Evolutionary conservation across 2,329 filamentous ascomycete genomes (phyloP), one percentile per base, ranked within the genome.

Genomic region (Neospermospora avenae): DNA sequence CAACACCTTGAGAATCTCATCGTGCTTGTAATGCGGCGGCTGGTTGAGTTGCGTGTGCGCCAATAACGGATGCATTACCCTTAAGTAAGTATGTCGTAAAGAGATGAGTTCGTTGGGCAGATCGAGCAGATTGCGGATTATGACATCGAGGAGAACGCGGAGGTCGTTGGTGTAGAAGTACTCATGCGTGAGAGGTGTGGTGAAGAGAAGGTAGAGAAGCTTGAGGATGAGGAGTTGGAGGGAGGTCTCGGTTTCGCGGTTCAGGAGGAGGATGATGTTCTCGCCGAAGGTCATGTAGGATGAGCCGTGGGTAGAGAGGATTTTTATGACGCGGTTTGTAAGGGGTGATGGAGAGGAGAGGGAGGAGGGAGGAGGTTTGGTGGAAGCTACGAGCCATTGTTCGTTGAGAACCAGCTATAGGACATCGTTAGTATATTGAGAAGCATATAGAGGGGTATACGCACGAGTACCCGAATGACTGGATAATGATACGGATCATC

Each of bases 81-180:
- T 87, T 5, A 99, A 82, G 72, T 99, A 99, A 3, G 95, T 99
- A 74, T 99, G 95, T 39, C 93, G 85, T 59, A 99, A 78, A 18
- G 85, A 81, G 63, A 81, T 79, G 63, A 84, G 86, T 72, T 96
- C 93, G 69, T 93, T 88, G 0, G 96, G 95, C 8, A 99, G 80
- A 73, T 99, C 95, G 69, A 98, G 86, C n/a, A 99, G 80, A 70
- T 99, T 99, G 45, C 95, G 90, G 62, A 99, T 91, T 60, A 99
- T 92, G 65, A 99, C 95, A 71, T 99, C 95, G 49, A 98, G 82
- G 16, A 99, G 83, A 4, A 99, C 95, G 60, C 91, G 90, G 31
- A 99, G 81, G 71, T 99, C 95, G 72, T 99, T 99, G 28, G 92
- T 97, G 75, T 98, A 99, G 72, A 99, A 99, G 75, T 98, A 99